Base-by-base conservation (phyloP, 768 basidiomycete species). In the Tulasnella sp. region DNA sequence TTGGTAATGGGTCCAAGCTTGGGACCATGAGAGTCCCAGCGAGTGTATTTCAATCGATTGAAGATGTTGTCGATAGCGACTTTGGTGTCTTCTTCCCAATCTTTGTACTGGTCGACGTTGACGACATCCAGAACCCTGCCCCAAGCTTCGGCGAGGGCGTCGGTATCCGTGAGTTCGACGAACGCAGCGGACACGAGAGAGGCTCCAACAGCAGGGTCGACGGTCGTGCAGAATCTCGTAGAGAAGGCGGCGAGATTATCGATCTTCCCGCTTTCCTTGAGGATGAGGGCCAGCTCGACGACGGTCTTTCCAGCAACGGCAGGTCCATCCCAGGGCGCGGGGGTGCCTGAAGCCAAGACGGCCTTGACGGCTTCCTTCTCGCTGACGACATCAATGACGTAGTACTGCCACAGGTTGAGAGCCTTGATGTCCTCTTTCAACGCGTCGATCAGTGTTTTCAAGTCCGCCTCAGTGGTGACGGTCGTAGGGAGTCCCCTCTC, bases 381-480 rank as follows among this genome's bases (percentile, higher is more conserved):
- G 36, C 87, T 85, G 52, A 87, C 86, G 16, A 91, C 88, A 83
- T 98, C 92, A 74, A 99, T 87, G 27, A 97, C 93, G 84, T 99
- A 99, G 87, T 92, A 99, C 83, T 99, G 93, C 95, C 95, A 99
- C 31, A 99, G 85, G 36, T 94, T 88, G 75, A 93, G 90, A 2
- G 86, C 87, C 80, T 92, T 89, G 81, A 96, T 82, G 38, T 89
- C 87, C 14, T 88, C 85, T 58, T 88, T 84, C 81, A 99, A 91
- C 34, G 92, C 92, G 27, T 84, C 82, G 71, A 93, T 87, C 80
- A 99, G 87, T 3, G 84, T 83, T 76, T 92, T 88, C 78, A 99
- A 85, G 83, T 99, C 97, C 58, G 86, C 82, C 74, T 90, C 86
- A 0, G 91, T 92, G 10, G 86, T 87, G 81, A 99, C 86, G 36